Conservation (phyloP, 192 early-diverging fungal genomes). For the Dispira simplex region DNA sequence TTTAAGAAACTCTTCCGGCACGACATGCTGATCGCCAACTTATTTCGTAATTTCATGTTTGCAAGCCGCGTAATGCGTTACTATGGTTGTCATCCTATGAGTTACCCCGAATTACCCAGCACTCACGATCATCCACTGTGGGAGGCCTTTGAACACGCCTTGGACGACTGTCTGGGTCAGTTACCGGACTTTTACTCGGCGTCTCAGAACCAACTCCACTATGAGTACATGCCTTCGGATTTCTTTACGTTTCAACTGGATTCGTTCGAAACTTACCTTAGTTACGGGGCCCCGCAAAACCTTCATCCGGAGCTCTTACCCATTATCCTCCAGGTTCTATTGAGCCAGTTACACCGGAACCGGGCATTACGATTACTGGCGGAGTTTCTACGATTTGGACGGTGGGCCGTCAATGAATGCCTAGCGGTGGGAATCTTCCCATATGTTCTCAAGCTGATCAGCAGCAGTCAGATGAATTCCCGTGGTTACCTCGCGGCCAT, state of each 20-base stretch:
- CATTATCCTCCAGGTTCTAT: slow-evolving; percentile 88
- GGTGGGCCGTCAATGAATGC: slow-evolving; percentile 88
- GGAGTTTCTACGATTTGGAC: slow-evolving; percentile 80
- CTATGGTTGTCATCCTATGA: slow-evolving; percentile 85
- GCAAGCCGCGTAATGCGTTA: slow-evolving; percentile 93
- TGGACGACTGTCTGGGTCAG: slow-evolving; percentile 86
- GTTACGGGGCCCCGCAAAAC: slow-evolving; percentile 31
- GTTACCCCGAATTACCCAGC: slow-evolving; percentile 63
- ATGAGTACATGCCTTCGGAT: slow-evolving; percentile 33
- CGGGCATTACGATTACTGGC: slow-evolving; percentile 84
- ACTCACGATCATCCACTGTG: slow-evolving; percentile 96
- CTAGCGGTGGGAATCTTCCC: slow-evolving; percentile 93
- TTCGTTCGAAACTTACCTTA: slow-evolving; percentile 94
- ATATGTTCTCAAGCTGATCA: slow-evolving; percentile 90
- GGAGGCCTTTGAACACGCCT: slow-evolving; percentile 88
- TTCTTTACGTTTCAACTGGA: slow-evolving; percentile 97
- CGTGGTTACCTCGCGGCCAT: slow-evolving; percentile 92
- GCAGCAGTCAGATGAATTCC: slow-evolving; percentile 80
- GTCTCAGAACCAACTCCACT: slow-evolving; percentile 9
- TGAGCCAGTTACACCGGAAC: slow-evolving; percentile 87
- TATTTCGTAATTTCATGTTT: slow-evolving; percentile 92
- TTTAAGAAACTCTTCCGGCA: slow-evolving; percentile 88
- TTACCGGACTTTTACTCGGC: slow-evolving; percentile 56
- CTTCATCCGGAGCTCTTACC: slow-evolving; percentile 79
- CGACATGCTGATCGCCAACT: slow-evolving; percentile 83